Base-by-base conservation (phyloP, 371 early-diverging fungal species). In the Mortierella sp. region DNA sequence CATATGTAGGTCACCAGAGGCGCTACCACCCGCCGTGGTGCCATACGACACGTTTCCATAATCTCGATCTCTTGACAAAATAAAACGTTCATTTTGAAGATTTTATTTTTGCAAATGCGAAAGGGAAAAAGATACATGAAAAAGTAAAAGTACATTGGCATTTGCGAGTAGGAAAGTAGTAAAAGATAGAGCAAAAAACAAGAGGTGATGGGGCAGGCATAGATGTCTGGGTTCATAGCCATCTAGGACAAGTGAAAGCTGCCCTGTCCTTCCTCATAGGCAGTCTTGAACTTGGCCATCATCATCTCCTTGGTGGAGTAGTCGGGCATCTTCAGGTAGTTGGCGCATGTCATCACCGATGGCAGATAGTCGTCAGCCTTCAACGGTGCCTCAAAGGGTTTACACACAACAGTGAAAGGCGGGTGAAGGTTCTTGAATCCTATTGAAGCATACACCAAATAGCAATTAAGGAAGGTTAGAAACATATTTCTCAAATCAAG, bases 291-390 rank as follows among this genome's bases (percentile, higher is more conserved):
- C 79, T 93, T 86, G 69, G 87, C 78, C 41, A 79, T 85, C 89
- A 96, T 90, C 3, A 95, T 87, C n/a, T 91, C 93, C 65, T 89
- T 87, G 45, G 79, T 78, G 8, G 95, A 90, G 80, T 97, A 98
- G 24, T 92, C 92, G 16, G 97, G 98, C 84, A 98, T 90, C 87
- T 98, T 98, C 66, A 98, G 89, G 73, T 97, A 97, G 72, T 98
- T 97, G 47, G 93, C 95, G 80, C 99, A 98, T 0, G 99, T 98
- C 98, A 98, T 98, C 34, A 98, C 99, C 24, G 94, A 94, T 10
- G 98, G 99, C 73, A 98, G 80, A 70, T 94, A 96, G 65, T 94
- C 93, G 76, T 97, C 97, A 0, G 96, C 87, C 29, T 85, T 88
- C 45, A 92, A 78, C 1, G 92, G 90, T 4, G 90, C 82, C 76